Conservation (phyloP, 257 asterid genomes). For the Lithospermum erythrorhizon region DNA sequence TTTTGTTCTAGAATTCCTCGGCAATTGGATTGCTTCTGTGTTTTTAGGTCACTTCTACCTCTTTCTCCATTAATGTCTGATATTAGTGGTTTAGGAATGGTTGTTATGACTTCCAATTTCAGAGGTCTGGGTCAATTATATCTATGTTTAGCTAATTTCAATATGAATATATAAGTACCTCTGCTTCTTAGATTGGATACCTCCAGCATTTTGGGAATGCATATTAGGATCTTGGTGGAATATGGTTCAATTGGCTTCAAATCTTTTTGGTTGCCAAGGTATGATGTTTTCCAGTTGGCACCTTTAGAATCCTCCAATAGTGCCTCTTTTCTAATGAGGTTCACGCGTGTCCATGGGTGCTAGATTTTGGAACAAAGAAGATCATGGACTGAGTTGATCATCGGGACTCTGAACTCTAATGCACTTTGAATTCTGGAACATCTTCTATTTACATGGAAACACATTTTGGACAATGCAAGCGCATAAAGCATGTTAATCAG, state of each 20-base stretch:
- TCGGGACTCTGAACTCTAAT: slow-evolving; percentile 65
- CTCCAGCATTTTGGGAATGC: slow-evolving; percentile 71
- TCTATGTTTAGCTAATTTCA: slow-evolving; percentile 8
- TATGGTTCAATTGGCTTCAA: slow-evolving; percentile 61
- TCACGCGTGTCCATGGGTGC: slow-evolving; percentile 81
- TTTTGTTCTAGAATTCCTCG: not conserved
- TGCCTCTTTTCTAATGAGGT: slow-evolving; percentile 73
- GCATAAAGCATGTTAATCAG: slow-evolving; percentile 23
- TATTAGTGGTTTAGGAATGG: not conserved
- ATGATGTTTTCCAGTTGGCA: slow-evolving; percentile 59
- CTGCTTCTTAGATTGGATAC: slow-evolving; percentile 67
- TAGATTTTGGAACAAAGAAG: slow-evolving; percentile 58
- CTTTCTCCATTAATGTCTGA: slow-evolving; percentile 10
- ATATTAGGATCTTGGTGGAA: slow-evolving; percentile 68
- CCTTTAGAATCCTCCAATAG: slow-evolving; percentile 57
- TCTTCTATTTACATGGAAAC: slow-evolving; percentile 36
- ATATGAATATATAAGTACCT: slow-evolving; percentile 33
- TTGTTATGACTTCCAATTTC: not conserved
- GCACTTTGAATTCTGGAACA: slow-evolving; percentile 47
- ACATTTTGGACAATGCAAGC: slow-evolving; percentile 28
- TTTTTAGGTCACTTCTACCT: not conserved
- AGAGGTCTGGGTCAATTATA: slow-evolving; percentile 16
- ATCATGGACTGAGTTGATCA: slow-evolving; percentile 63
- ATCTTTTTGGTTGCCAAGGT: slow-evolving; percentile 71
- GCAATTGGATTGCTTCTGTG: not conserved